Evolutionary conservation across 2,329 filamentous ascomycete genomes (phyloP), one percentile per base, ranked within the genome.

Genomic region (Bisporella sp.): DNA sequence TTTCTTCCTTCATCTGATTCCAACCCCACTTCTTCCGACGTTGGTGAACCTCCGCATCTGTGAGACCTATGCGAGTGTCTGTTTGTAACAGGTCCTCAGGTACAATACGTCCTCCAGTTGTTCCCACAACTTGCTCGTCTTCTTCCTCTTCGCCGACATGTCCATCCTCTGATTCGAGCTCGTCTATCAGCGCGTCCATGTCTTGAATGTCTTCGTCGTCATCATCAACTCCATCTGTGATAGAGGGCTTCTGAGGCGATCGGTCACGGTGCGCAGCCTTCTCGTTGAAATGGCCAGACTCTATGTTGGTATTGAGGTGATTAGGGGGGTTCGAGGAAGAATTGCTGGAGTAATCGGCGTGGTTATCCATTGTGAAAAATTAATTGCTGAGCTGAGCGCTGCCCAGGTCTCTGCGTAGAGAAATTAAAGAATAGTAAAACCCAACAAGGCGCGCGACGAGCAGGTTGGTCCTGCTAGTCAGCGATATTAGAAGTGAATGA

Each of bases 1-100:
- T 90, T 74, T 92, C 87, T 72, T 95, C 88, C 71, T 87, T 90
- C 87, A 95, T 89, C 68, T 89, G 83, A 68, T 96, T 95, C 65
- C 87, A 75, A 68, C 89, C 89, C 67, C 84, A 88, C 69, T 87
- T 88, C 73, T 80, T 84, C 52, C 84, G 78, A 46, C 74, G 73
- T 46, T 72, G 64, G 32, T 71, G 55, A 46, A 90, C 87, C 71
- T 95, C 85, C 42, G 74, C 68, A 52, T 86, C 79, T 11, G 81
- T 89, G 6, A 95, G 77, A 76, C 89, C 87, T 21, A 77, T 71
- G 44, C 79, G 77, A 50, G 81, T 84, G 64, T 91, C 82, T 13
- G 89, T 95, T 69, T 87, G 79, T 41, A 95, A 78, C 68, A 89
- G 76, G 57, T 89, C 83, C 64, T 92, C 85, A 11, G 87, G 80